Percentiles rank a stretch among this genome's conserved stretches.
Evolutionary conservation across 2,329 filamentous ascomycete genomes (phyloP).

Genomic region (Clarireedia sp.): DNA sequence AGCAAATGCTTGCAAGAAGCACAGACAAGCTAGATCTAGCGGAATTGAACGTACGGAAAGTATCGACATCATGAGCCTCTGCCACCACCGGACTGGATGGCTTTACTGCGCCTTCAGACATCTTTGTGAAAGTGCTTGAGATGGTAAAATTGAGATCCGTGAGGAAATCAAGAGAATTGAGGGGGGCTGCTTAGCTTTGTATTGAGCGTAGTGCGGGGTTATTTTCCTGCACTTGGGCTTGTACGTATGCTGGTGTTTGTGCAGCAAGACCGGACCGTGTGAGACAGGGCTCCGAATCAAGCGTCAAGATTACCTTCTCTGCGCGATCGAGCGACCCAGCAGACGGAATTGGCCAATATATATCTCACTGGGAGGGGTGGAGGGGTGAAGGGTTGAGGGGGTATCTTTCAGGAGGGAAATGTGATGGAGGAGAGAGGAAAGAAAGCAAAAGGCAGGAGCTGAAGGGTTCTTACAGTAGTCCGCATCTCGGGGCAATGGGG

Average conservation of each 20-base stretch:
- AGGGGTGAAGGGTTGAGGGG: not conserved
- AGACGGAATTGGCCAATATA: not conserved
- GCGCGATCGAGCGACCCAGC: no score
- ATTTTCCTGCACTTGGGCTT: no score
- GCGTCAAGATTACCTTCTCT: no score
- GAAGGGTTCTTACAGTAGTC: not conserved
- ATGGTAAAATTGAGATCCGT: not conserved
- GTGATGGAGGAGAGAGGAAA: not conserved
- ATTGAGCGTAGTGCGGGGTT: not conserved
- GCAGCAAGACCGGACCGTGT: no score
- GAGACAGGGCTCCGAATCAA: no score
- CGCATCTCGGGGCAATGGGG: not conserved
- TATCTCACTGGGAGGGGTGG: not conserved
- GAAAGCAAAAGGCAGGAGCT: not conserved
- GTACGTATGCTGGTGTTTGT: no score
- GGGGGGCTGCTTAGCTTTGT: not conserved
- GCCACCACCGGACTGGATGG: slow-evolving; percentile 51
- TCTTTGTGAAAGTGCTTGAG: slow-evolving; percentile 23
- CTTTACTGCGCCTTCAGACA: slow-evolving; percentile 36
- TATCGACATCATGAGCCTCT: slow-evolving; percentile 71
- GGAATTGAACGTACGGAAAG: slow-evolving; percentile 48
- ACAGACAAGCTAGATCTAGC: not conserved
- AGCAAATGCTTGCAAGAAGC: slow-evolving; percentile 8
- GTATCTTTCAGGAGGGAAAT: not conserved
- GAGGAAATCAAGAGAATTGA: not conserved